Percentiles rank a stretch among this genome's conserved stretches.
phyloP scores from a whole-genome alignment of 345 rosid genomes.

The Odontarrhena argentea region DNA sequence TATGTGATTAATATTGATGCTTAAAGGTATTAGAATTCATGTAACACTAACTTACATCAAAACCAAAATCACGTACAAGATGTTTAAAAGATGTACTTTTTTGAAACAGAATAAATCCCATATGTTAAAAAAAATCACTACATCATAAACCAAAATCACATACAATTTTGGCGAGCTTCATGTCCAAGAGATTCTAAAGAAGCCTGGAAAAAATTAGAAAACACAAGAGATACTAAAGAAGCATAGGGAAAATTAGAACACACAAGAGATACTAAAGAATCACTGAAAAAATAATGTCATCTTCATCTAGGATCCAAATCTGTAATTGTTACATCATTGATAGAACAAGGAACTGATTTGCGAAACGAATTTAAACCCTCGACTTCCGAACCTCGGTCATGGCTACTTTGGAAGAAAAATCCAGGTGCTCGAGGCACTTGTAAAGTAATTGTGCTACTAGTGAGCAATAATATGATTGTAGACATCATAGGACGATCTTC shows the following conservation, averaged over 20 bases:
- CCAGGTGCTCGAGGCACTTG: constrained; percentile 24
- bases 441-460: constrained; percentile 22
- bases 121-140: too few relatives aligned
- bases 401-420: constrained; percentile 20
- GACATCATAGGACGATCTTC: constrained; percentile 32
- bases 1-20: too few relatives aligned
- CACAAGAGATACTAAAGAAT: not conserved
- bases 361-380: not conserved
- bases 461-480: constrained; percentile 19
- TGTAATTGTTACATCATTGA: constrained; percentile 13
- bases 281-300: not conserved
- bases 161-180: too few relatives aligned
- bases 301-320: constrained; percentile 16
- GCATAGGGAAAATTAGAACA: not conserved
- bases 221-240: too few relatives aligned
- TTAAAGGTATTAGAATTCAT: too few relatives aligned
- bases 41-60: too few relatives aligned
- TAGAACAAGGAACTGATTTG: not conserved
- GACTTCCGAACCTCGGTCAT: not conserved
- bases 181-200: too few relatives aligned
- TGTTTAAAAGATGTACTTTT: too few relatives aligned
- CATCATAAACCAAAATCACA: too few relatives aligned
- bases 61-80: too few relatives aligned
- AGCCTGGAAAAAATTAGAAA: too few relatives aligned
- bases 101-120: too few relatives aligned